Conservation (phyloP, 805 yeast species). For the Tetrapisispora iriomotensis region DNA sequence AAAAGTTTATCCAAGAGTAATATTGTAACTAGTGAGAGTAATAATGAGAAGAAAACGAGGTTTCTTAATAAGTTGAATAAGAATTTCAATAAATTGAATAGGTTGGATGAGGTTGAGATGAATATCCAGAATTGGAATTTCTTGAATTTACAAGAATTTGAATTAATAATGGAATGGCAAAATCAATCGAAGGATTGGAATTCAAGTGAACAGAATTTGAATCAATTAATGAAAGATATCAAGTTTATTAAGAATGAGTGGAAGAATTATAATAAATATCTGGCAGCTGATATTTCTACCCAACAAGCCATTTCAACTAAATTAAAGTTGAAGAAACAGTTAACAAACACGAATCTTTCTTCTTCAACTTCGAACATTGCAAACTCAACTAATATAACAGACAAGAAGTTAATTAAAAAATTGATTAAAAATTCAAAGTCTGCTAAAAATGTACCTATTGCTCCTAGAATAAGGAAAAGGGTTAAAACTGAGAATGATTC, state of each 20-base stretch:
- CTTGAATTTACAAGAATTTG: constrained; percentile 29
- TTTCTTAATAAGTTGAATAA: constrained; percentile 14
- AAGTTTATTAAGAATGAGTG: constrained; percentile 16
- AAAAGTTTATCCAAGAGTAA: neutral
- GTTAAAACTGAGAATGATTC: neutral
- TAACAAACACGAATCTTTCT: no score
- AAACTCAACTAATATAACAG: no score
- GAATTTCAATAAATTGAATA: constrained; percentile 13
- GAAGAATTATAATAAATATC: constrained; percentile 13
- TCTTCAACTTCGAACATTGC: no score
- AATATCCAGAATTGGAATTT: constrained; percentile 29
- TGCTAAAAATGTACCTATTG: neutral
- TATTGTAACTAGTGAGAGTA: neutral
- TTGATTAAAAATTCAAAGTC: neutral
- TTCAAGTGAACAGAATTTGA: constrained; percentile 1
- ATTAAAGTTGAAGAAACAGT: no score
- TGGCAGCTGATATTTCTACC: neutral
- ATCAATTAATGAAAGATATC: constrained; percentile 13
- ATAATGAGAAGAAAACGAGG: constrained; percentile 4
- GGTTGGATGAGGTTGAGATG: constrained; percentile 20
- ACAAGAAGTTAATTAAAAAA: neutral
- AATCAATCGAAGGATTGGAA: constrained; percentile 21
- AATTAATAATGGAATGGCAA: constrained; percentile 29
- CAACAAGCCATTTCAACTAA: no score
- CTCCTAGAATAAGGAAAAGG: neutral